Evolutionary conservation across 352 stramenopile species (phyloP).

Genomic region (Pythium phragmiticola): DNA sequence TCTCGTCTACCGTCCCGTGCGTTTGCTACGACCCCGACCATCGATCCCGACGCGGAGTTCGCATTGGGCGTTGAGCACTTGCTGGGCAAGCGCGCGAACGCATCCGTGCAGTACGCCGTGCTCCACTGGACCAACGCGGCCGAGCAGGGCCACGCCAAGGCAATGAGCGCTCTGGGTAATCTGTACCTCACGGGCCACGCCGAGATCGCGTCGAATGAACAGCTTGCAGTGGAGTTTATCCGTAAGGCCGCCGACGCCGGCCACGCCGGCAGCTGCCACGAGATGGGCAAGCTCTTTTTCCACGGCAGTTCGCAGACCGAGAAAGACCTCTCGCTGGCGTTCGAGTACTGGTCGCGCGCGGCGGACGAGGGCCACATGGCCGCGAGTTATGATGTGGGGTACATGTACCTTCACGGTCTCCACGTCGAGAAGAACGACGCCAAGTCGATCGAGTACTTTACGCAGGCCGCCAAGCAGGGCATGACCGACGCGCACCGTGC

Average conservation of each 20-base stretch:
- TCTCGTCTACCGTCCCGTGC: background rate
- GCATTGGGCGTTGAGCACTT: constrained; percentile 59
- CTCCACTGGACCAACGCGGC: constrained; percentile 80
- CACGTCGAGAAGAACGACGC: constrained; percentile 57
- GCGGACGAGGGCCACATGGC: constrained; percentile 65
- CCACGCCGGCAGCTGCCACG: constrained; percentile 68
- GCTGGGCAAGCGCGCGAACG: constrained; percentile 43
- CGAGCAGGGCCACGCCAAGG: constrained; percentile 65
- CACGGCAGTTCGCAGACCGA: constrained; percentile 38
- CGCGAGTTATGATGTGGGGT: constrained; percentile 70
- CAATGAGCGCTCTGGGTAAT: constrained; percentile 66
- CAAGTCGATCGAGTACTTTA: constrained; percentile 62
- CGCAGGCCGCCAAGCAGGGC: constrained; percentile 46
- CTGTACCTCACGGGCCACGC: constrained; percentile 66
- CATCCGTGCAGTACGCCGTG: constrained; percentile 50
- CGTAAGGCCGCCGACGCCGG: constrained; percentile 63
- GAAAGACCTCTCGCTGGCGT: constrained; percentile 35
- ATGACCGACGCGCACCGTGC: constrained; percentile 73
- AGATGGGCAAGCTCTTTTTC: constrained; percentile 75
- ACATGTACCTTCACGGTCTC: constrained; percentile 71
- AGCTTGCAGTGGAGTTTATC: constrained; percentile 53
- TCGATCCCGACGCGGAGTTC: constrained; percentile 48
- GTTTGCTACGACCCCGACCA: background rate
- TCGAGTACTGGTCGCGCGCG: constrained; percentile 66
- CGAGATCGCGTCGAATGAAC: constrained; percentile 43